Conservation (phyloP, 2,329 filamentous ascomycete species). For the Emergomyces pasteurianus region DNA sequence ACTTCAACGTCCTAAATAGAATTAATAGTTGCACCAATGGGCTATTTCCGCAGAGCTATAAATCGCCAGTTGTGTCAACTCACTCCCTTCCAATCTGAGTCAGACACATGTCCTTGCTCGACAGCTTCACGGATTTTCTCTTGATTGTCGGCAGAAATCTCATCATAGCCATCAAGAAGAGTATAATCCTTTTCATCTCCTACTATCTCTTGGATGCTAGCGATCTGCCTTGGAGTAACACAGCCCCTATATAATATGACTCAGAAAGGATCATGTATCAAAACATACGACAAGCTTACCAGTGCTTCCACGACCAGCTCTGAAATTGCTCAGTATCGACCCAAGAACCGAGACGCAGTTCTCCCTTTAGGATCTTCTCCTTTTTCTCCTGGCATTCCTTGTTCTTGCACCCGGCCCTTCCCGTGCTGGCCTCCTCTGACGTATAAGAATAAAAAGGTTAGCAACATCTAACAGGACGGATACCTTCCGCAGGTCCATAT, state of each 20-base stretch:
- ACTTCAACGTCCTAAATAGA: constrained; percentile 54
- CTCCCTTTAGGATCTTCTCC: constrained; percentile 65
- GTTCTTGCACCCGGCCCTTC: constrained; percentile 63
- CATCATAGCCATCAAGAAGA: constrained; percentile 68
- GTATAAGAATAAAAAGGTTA: neutral
- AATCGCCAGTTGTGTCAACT: constrained; percentile 24
- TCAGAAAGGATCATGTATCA: constrained; percentile 1
- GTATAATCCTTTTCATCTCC: constrained; percentile 46
- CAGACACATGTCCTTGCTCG: constrained; percentile 65
- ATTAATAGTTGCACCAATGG: neutral
- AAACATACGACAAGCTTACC: constrained; percentile 41
- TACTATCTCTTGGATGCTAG: constrained; percentile 47
- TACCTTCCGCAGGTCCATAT: neutral
- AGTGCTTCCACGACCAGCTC: constrained; percentile 72
- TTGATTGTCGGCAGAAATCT: constrained; percentile 55
- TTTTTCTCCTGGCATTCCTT: constrained; percentile 57
- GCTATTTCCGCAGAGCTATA: neutral
- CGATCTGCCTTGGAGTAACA: constrained; percentile 62
- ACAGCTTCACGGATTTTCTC: constrained; percentile 63
- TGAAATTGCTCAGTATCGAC: constrained; percentile 50
- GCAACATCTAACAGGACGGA: neutral
- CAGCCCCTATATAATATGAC: constrained; percentile 56
- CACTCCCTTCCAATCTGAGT: constrained; percentile 83
- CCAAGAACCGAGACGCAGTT: constrained; percentile 65
- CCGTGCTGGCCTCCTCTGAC: constrained; percentile 57